Conservation (phyloP, 768 basidiomycete species). For the Leccinum longicurvipes region DNA sequence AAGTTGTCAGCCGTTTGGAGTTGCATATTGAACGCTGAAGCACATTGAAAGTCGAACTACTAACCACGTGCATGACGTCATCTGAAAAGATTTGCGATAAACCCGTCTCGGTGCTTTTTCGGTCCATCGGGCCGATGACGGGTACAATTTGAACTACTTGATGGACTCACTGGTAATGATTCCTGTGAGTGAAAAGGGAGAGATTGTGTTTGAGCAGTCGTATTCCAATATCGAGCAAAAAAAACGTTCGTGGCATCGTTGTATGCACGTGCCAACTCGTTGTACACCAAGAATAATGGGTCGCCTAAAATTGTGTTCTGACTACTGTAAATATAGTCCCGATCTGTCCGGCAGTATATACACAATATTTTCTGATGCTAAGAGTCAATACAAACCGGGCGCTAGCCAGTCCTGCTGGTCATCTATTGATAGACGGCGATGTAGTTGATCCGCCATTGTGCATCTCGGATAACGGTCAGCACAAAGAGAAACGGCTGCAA, state of each 20-base stretch:
- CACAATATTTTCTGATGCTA: not conserved
- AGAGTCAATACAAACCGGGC: not conserved
- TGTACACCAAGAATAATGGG: not conserved
- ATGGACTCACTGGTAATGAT: not conserved
- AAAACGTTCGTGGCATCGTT: not conserved
- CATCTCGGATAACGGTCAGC: slow-evolving; percentile 33
- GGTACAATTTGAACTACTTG: too few relatives aligned
- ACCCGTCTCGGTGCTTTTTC: too few relatives aligned
- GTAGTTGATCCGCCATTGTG: slow-evolving; percentile 55
- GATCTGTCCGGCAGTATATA: not conserved
- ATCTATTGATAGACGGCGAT: slow-evolving; percentile 48
- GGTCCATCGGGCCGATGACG: too few relatives aligned
- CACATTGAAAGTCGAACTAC: not conserved
- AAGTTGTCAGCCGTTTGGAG: too few relatives aligned
- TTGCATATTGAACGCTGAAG: too few relatives aligned
- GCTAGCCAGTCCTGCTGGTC: not conserved
- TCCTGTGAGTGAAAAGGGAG: not conserved
- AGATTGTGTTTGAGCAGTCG: not conserved
- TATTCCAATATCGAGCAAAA: not conserved
- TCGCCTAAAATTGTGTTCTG: not conserved
- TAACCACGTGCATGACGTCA: not conserved
- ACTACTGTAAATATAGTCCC: not conserved
- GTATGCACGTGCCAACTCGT: too few relatives aligned
- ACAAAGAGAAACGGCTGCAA: slow-evolving; percentile 2
- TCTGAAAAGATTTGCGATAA: not conserved